phyloP scores from a whole-genome alignment of 352 stramenopile species.

The Phytopythium delawarense region DNA sequence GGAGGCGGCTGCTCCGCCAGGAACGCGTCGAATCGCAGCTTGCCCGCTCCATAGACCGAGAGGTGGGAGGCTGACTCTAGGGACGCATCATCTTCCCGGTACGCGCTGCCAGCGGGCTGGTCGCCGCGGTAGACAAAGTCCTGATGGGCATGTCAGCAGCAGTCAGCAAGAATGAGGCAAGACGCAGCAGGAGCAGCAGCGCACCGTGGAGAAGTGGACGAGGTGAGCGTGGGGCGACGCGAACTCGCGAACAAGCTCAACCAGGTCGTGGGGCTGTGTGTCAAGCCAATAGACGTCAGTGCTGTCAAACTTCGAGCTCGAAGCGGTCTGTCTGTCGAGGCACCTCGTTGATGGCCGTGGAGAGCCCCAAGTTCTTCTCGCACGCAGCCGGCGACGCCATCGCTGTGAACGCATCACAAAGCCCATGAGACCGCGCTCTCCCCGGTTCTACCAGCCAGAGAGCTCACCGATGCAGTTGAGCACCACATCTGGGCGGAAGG shows the following conservation, averaged over 20 bases:
- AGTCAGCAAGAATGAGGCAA: background rate
- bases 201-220: conserved; percentile 60
- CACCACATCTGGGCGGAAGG: conserved; percentile 37
- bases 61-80: conserved; percentile 8
- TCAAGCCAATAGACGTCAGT: background rate
- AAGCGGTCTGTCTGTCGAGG: too few relatives aligned
- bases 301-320: background rate
- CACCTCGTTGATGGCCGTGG: conserved; percentile 47
- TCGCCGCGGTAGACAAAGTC: conserved; percentile 64
- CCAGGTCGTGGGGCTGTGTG: conserved; percentile 9
- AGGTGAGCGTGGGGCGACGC: conserved; percentile 22
- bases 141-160: conserved; percentile 7
- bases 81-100: conserved; percentile 28
- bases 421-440: background rate
- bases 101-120: conserved; percentile 17
- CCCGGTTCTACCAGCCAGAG: background rate
- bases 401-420: conserved; percentile 18
- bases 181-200: conserved; percentile 6
- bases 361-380: conserved; percentile 35
- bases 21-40: conserved; percentile 49
- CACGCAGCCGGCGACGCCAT: conserved; percentile 55
- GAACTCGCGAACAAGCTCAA: conserved; percentile 24
- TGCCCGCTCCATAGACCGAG: conserved; percentile 43
- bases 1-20: conserved; percentile 13
- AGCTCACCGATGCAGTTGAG: conserved; percentile 56